Evolutionary conservation across 1,284 basidiomycete species (phyloP).

Genomic region (Heimioporus retisporus): DNA sequence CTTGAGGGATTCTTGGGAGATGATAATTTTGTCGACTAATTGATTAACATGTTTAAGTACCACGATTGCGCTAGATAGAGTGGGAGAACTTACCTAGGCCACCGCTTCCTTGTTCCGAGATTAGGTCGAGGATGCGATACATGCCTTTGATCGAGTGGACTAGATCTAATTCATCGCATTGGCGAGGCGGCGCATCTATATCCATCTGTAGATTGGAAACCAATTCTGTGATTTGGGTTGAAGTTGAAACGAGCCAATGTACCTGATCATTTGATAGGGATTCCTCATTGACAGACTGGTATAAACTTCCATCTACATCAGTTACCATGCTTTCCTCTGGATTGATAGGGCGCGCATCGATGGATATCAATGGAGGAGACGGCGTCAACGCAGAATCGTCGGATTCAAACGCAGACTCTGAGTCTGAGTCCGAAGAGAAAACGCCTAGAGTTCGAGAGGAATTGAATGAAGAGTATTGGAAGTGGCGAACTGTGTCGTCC

Average conservation of each 20-base stretch:
- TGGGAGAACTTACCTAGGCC: constrained; percentile 57
- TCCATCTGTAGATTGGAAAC: constrained; percentile 31
- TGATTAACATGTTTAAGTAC: not conserved
- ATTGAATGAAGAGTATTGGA: not conserved
- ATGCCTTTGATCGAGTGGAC: constrained; percentile 49
- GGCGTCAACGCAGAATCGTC: constrained; percentile 15
- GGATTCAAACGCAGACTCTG: not conserved
- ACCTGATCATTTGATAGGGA: constrained; percentile 20
- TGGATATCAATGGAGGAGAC: constrained; percentile 6
- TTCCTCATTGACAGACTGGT: constrained; percentile 30
- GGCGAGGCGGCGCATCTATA: constrained; percentile 17
- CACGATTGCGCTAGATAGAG: constrained; percentile 14
- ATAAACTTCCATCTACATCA: constrained; percentile 28
- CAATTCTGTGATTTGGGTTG: not conserved
- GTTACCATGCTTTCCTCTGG: not conserved
- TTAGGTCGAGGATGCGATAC: constrained; percentile 66
- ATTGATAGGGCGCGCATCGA: not conserved
- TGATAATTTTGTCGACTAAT: constrained; percentile 69
- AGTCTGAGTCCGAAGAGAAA: constrained; percentile 23
- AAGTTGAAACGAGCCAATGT: constrained; percentile 2
- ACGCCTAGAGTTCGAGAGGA: not conserved
- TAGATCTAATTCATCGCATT: constrained; percentile 37
- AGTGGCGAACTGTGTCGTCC: not conserved
- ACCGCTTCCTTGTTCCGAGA: constrained; percentile 60
- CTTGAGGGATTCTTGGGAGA: constrained; percentile 58